Percentiles rank a stretch among this genome's conserved stretches.
phyloP scores from a whole-genome alignment of 1,284 basidiomycete species.

The Ceratobasidium theobromae region DNA sequence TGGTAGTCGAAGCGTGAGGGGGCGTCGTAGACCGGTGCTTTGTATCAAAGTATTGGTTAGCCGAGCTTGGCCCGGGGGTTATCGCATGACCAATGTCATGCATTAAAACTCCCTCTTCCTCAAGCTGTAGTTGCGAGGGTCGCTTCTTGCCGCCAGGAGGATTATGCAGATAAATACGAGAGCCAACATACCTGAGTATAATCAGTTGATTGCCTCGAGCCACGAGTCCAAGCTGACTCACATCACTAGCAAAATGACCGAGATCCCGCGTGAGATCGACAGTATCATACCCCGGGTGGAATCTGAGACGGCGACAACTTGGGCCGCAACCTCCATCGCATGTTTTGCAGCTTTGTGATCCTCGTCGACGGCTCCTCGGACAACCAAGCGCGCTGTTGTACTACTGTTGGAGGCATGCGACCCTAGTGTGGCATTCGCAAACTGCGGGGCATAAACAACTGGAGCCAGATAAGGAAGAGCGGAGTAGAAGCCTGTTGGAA shows the following conservation, averaged over 20 bases:
- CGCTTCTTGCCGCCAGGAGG: slow-evolving; percentile 23
- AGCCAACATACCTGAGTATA: slow-evolving; percentile 23
- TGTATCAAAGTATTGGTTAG: background rate
- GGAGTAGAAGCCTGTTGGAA: slow-evolving; percentile 27
- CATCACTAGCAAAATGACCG: slow-evolving; percentile 33
- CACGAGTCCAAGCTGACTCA: no score
- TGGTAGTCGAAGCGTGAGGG: slow-evolving; percentile 2
- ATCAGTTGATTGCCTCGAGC: no score
- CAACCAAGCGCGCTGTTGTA: background rate
- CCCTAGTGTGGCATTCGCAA: background rate
- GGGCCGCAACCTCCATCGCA: background rate
- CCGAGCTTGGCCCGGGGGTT: background rate
- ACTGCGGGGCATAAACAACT: background rate
- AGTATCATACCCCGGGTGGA: slow-evolving; percentile 16
- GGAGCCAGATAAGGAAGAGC: slow-evolving; percentile 10
- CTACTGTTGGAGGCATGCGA: background rate
- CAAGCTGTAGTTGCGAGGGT: background rate
- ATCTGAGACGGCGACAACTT: slow-evolving; percentile 21
- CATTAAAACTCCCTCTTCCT: slow-evolving; percentile 9
- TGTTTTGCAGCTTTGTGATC: background rate
- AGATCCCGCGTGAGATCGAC: slow-evolving; percentile 24
- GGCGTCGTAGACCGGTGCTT: slow-evolving; percentile 2
- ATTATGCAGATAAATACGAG: slow-evolving; percentile 34
- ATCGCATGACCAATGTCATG: slow-evolving; percentile 14
- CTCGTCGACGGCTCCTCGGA: background rate